These are phyloP conservation scores for Rubroshorea leprosula DNA, from an alignment of 345 rosid genomes.

Conservation along the genomic window DNA sequence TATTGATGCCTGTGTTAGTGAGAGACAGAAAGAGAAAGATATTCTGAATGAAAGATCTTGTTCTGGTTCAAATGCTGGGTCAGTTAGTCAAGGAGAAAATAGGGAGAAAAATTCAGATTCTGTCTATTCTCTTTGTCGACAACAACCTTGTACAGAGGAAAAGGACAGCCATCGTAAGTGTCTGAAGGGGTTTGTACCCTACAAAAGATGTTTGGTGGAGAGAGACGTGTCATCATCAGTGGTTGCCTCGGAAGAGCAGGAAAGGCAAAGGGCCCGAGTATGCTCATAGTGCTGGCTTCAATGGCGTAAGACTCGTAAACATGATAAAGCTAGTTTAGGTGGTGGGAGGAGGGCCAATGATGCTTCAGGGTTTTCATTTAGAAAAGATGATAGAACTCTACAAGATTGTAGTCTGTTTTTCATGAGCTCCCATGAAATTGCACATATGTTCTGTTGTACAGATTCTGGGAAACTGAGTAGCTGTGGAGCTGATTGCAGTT, in stretches of 20 bases:
- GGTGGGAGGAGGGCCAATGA: constrained; percentile 1
- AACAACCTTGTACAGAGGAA: constrained; percentile 8
- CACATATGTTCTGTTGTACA: background rate
- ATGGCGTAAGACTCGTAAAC: constrained; percentile 5
- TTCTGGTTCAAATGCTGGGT: constrained; percentile 34
- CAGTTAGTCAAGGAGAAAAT: constrained; percentile 29
- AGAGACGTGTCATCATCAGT: constrained; percentile 38
- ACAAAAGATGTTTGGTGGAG: constrained; percentile 65
- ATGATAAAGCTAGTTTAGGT: constrained; percentile 4
- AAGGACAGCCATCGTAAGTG: constrained; percentile 4
- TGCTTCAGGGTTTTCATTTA: background rate
- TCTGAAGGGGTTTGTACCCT: constrained; percentile 49
- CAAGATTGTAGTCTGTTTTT: background rate
- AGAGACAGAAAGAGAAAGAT: constrained; percentile 21
- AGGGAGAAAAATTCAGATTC: constrained; percentile 34
- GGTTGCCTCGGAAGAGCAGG: constrained; percentile 35
- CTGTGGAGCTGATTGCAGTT: background rate
- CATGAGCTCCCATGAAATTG: background rate
- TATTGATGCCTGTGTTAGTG: constrained; percentile 4
- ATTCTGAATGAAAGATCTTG: constrained; percentile 32
- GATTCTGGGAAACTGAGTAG: background rate
- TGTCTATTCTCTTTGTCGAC: constrained; percentile 26
- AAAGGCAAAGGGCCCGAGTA: constrained; percentile 40
- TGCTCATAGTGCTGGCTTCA: constrained; percentile 25
- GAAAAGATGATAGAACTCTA: background rate